phyloP scores from a whole-genome alignment of 768 basidiomycete genomes.

The Podaxis pistillaris region DNA sequence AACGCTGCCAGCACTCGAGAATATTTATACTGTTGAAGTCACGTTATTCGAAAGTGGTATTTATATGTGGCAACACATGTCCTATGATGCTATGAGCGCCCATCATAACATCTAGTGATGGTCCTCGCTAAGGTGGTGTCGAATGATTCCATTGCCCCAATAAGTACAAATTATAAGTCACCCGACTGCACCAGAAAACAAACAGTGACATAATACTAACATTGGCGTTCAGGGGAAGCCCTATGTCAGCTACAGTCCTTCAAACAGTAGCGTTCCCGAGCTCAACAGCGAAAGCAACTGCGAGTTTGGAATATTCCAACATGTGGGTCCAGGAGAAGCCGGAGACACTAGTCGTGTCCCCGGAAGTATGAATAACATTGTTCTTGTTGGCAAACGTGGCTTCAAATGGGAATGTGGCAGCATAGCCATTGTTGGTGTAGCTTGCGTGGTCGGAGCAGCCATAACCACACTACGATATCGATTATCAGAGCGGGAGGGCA shows the following conservation, averaged over 20 bases:
- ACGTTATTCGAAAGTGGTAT: too few species aligned
- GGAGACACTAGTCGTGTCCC: conserved; percentile 33
- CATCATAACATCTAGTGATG: too few species aligned
- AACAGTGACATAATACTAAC: too few species aligned
- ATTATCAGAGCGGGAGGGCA: background rate
- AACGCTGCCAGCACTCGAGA: background rate
- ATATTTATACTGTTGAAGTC: too few species aligned
- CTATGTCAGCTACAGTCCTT: background rate
- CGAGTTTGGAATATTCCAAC: conserved; percentile 59
- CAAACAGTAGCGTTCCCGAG: conserved; percentile 24
- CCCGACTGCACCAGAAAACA: too few species aligned
- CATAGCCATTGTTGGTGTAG: conserved; percentile 42
- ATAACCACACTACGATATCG: conserved; percentile 24
- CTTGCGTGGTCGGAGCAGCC: conserved; percentile 34
- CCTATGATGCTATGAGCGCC: too few species aligned
- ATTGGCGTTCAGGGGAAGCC: too few species aligned
- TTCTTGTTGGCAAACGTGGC: conserved; percentile 22
- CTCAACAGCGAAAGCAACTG: conserved; percentile 55
- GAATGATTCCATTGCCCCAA: too few species aligned
- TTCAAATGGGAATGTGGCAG: conserved; percentile 40
- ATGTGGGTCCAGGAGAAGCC: conserved; percentile 43
- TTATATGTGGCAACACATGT: too few species aligned
- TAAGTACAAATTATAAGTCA: too few species aligned
- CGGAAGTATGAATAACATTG: conserved; percentile 22
- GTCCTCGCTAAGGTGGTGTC: too few species aligned